phyloP scores from a whole-genome alignment of 768 basidiomycete species.

The Podaxis sp. region DNA sequence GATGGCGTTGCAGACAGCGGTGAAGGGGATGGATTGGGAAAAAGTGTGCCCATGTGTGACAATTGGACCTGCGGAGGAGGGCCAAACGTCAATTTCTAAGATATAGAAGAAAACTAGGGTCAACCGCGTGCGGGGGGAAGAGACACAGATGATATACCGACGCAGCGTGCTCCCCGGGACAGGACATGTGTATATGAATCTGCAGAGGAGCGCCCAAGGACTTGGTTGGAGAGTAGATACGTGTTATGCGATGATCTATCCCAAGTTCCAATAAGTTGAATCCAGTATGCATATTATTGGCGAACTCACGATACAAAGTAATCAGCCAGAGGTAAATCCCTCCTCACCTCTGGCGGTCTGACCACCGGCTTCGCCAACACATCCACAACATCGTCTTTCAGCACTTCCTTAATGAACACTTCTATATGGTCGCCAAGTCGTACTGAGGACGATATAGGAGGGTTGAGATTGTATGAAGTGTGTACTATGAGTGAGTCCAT shows the following conservation, averaged over 20 bases:
- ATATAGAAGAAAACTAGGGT: too few species aligned
- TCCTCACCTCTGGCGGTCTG: conserved; percentile 33
- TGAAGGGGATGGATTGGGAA: conserved; percentile 49
- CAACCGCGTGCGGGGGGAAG: too few species aligned
- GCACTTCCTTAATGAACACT: conserved; percentile 30
- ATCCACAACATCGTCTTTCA: conserved; percentile 36
- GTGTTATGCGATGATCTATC: conserved; percentile 66
- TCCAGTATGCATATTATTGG: conserved; percentile 7
- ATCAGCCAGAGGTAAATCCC: conserved; percentile 47
- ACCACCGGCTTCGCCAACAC: conserved; percentile 40
- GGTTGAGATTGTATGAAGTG: conserved; percentile 32
- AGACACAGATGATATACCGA: conserved; percentile 30
- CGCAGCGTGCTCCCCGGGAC: conserved; percentile 49
- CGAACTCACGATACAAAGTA: conserved; percentile 59
- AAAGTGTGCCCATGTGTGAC: conserved; percentile 66
- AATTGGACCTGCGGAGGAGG: conserved; percentile 48
- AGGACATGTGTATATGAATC: conserved; percentile 57
- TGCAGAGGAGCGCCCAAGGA: conserved; percentile 54
- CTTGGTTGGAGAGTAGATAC: conserved; percentile 57
- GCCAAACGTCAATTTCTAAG: conserved; percentile 67
- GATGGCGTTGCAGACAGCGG: conserved; percentile 54
- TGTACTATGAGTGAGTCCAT: conserved; percentile 29
- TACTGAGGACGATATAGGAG: conserved; percentile 21
- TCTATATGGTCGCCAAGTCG: conserved; percentile 39
- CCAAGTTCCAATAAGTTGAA: background rate